Base-by-base conservation (phyloP, 169 alveolate genomes). In the Cryptosporidium canis region DNA sequence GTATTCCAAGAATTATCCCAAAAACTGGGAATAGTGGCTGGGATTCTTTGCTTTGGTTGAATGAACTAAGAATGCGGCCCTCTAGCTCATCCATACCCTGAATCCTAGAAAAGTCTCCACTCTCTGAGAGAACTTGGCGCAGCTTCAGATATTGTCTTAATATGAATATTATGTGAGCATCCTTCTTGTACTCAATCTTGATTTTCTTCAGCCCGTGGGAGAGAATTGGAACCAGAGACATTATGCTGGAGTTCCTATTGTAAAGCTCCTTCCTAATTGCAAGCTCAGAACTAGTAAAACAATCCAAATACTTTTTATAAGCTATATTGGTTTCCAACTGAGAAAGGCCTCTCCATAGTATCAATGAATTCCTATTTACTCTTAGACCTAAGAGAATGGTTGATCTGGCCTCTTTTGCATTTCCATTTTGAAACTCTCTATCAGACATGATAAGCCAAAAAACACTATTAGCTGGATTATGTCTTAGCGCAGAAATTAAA, bases 371-470 rank as follows among this genome's bases (percentile, higher is more conserved):
- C 24, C 58, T 77, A 44, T 77, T 77, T 41, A 61, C 72, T 39
- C 87, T 77, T 33, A 77, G 9, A 6, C 87, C 87, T 16, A 77
- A 35, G 8, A 77, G 27, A 21, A 77, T 58, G 24, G 72, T 37
- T 12, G 87, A 77, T 24, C 87, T 55, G 1, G 87, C 87, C 29
- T 55, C 70, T 11, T 77, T 77, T 39, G 63, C 24, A 77, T 77
- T 77, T 11, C 87, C 87, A 45, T 61, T 77, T 58, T 77, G 87
- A 27, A 77, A 48, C 27, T 77, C 87, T 58, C 87, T 77, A 77
- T 77, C 87, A 35, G 87, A 55, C 87, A 77, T 77, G n/a, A 77
- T 56, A 21, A 77, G 51, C 87, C 87, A 77, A 27, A 77, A 58
- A 43, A 61, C 66, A 37, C 48, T 31, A 56, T 61, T 77, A n/a